Percentiles rank a stretch among this genome's conserved stretches.
Conservation (phyloP, 139 green algal genomes). For the Diplosphaera chodatii region DNA sequence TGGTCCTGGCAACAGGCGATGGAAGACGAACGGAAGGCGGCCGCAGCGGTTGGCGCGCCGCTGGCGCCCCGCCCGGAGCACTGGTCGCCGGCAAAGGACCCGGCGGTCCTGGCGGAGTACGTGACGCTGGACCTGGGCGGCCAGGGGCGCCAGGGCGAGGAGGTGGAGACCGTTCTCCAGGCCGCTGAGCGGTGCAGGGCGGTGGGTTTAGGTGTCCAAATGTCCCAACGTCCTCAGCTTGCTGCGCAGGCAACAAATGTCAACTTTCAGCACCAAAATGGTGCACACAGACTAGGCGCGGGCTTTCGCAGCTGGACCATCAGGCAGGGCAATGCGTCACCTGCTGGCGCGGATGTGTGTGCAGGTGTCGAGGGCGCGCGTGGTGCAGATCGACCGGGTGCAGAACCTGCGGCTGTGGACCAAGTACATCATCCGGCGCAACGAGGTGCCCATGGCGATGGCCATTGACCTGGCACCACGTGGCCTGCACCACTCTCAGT, state of each 20-base stretch:
- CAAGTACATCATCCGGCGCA: not conserved
- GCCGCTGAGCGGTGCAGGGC: not conserved
- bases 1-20: not conserved
- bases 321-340: not conserved
- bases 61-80: not conserved
- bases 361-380: not conserved
- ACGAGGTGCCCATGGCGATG: too few species aligned
- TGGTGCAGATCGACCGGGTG: not conserved
- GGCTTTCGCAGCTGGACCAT: too few species aligned
- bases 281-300: too few species aligned
- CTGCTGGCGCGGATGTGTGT: not conserved
- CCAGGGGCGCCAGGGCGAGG: not conserved
- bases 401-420: constrained; percentile 6
- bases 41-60: not conserved
- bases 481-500: too few species aligned
- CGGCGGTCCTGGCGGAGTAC: not conserved
- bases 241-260: too few species aligned
- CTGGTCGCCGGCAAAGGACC: not conserved
- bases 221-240: too few species aligned
- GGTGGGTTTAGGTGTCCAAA: too few species aligned
- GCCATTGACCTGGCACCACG: too few species aligned
- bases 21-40: not conserved
- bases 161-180: not conserved
- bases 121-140: not conserved
- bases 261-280: too few species aligned